Conservation (phyloP, 257 asterid genomes). For the Orobanche coerulescens region DNA sequence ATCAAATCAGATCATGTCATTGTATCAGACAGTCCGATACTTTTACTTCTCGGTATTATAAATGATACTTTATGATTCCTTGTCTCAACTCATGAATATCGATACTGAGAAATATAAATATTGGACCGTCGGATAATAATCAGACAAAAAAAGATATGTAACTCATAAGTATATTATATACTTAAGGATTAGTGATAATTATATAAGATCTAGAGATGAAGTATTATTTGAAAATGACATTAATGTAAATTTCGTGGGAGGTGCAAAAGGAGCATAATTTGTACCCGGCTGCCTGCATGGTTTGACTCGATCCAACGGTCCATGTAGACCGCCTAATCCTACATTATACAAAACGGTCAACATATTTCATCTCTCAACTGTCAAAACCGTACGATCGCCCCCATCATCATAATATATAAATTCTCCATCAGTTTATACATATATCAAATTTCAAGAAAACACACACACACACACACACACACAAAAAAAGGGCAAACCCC, state of each 20-base stretch:
- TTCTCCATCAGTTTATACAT: not conserved
- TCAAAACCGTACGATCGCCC: not conserved
- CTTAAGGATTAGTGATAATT: too few species aligned
- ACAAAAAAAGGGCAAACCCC: too few species aligned
- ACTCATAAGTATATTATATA: too few species aligned
- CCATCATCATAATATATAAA: constrained; percentile 22
- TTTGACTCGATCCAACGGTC: constrained; percentile 29
- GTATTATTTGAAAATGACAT: not conserved
- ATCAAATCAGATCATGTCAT: too few species aligned
- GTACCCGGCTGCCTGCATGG: constrained; percentile 11
- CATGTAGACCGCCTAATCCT: not conserved
- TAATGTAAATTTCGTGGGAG: constrained; percentile 23
- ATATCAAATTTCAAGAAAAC: not conserved
- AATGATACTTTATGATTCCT: too few species aligned
- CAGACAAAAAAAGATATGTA: too few species aligned
- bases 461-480: constrained; percentile 12
- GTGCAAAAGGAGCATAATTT: not conserved
- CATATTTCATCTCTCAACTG: constrained; percentile 1
- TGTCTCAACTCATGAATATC: too few species aligned
- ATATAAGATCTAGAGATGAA: too few species aligned
- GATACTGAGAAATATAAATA: too few species aligned
- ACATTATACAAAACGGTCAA: not conserved
- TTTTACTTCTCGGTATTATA: too few species aligned
- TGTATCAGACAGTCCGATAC: too few species aligned
- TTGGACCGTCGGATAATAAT: too few species aligned